phyloP scores from a whole-genome alignment of 352 stramenopile genomes.

The Pythium biforme region DNA sequence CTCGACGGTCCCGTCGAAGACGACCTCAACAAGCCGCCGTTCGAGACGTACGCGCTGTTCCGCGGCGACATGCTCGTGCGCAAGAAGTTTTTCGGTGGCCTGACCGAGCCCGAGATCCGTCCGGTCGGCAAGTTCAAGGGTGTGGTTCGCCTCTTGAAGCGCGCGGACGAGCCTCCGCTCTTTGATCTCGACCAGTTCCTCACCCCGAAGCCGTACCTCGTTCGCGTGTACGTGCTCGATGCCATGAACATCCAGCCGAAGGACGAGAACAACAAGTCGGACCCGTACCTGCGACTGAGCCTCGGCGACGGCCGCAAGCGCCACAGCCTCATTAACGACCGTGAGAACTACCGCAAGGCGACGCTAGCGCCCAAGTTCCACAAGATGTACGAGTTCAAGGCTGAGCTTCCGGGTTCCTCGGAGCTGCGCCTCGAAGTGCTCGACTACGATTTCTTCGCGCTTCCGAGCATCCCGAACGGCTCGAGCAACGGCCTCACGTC shows the following conservation, averaged over 20 bases:
- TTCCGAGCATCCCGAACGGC: conserved; percentile 50
- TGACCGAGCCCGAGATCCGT: conserved; percentile 37
- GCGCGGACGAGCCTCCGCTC: conserved; percentile 61
- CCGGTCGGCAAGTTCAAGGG: conserved; percentile 89
- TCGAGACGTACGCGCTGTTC: conserved; percentile 80
- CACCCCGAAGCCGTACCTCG: conserved; percentile 71
- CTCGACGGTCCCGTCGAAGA: conserved; percentile 64
- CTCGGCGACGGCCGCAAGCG: conserved; percentile 73
- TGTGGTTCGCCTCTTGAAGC: conserved; percentile 78
- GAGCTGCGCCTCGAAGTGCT: conserved; percentile 67
- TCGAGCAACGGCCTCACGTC: conserved; percentile 51
- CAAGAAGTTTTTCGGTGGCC: conserved; percentile 34
- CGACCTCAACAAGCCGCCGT: conserved; percentile 61
- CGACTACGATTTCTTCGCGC: conserved; percentile 74
- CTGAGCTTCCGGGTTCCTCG: conserved; percentile 77
- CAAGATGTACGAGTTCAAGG: conserved; percentile 90
- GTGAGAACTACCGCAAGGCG: conserved; percentile 69
- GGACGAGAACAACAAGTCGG: conserved; percentile 78
- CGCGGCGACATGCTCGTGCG: conserved; percentile 45
- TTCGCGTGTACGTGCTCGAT: conserved; percentile 88
- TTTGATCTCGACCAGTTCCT: conserved; percentile 78
- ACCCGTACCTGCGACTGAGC: conserved; percentile 83
- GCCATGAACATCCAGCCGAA: conserved; percentile 78
- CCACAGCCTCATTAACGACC: conserved; percentile 76
- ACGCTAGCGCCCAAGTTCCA: conserved; percentile 88